These are phyloP conservation scores for Exophiala lecanii-corni DNA, from an alignment of 2,329 filamentous ascomycete genomes.

Conservation along the genomic window DNA sequence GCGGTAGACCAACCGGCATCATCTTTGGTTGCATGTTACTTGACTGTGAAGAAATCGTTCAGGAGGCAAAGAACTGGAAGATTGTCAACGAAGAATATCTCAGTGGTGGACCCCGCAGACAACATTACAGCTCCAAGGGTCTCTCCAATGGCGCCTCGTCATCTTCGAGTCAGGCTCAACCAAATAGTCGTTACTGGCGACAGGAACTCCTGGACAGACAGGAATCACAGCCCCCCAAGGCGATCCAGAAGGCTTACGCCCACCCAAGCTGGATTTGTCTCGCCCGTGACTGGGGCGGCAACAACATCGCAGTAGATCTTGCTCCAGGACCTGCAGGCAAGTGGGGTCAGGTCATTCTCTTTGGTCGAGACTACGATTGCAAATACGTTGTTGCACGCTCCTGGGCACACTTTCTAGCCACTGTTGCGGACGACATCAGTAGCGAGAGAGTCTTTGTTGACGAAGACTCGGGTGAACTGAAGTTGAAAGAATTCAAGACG, in stretches of 20 bases:
- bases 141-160: slow-evolving; percentile 66
- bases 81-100: slow-evolving; percentile 88
- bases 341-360: slow-evolving; percentile 96
- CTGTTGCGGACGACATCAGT: slow-evolving; percentile 82
- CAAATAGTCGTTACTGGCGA: slow-evolving; percentile 60
- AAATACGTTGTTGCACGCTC: slow-evolving; percentile 95
- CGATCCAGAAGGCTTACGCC: slow-evolving; percentile 87
- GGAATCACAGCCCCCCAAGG: slow-evolving; percentile 78
- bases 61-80: slow-evolving; percentile 97
- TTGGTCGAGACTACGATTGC: slow-evolving; percentile 95
- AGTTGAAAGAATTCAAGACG: slow-evolving; percentile 85
- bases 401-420: slow-evolving; percentile 81
- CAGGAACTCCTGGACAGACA: slow-evolving; percentile 80
- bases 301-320: slow-evolving; percentile 90
- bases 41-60: slow-evolving; percentile 95
- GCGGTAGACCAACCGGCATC: slow-evolving; percentile 83
- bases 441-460: slow-evolving; percentile 90
- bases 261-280: slow-evolving; percentile 95
- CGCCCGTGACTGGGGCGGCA: slow-evolving; percentile 96
- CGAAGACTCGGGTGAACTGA: slow-evolving; percentile 86
- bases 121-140: slow-evolving; percentile 66
- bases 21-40: slow-evolving; percentile 93
- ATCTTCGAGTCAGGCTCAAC: slow-evolving; percentile 56
- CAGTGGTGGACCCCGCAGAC: slow-evolving; percentile 48
- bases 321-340: slow-evolving; percentile 82